Evolutionary conservation across 2,329 filamentous ascomycete species (phyloP).

Genomic region (Nigrospora sphaerica): DNA sequence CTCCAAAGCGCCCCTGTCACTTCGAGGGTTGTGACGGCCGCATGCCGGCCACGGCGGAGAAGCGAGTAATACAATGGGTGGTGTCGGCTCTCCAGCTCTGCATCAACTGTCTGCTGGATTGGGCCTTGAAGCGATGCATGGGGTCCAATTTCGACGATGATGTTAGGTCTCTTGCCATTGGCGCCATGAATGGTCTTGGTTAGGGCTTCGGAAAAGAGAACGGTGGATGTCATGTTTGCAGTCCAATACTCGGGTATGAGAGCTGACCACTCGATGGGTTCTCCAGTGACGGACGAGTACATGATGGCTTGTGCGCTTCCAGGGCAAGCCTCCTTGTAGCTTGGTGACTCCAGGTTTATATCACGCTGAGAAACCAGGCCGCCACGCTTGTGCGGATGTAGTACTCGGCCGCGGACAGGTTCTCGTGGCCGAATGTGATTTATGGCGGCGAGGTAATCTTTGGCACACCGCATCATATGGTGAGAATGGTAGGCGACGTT

Average conservation of each 20-base stretch:
- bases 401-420: conserved; percentile 4
- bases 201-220: conserved; percentile 13
- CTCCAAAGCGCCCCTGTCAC: conserved; percentile 12
- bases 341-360: neutral
- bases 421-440: conserved; percentile 7
- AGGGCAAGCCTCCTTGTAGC: neutral
- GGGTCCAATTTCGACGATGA: conserved; percentile 16
- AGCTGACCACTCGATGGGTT: conserved; percentile 7
- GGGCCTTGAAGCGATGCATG: conserved; percentile 15
- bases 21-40: conserved; percentile 8
- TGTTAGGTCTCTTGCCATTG: conserved; percentile 6
- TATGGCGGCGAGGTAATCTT: conserved; percentile 15
- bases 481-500: conserved; percentile 21
- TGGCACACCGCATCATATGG: conserved; percentile 22
- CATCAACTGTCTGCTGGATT: conserved; percentile 15
- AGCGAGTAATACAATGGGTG: conserved; percentile 10
- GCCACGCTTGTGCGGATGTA: conserved; percentile 8
- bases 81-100: conserved; percentile 6
- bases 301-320: conserved; percentile 6
- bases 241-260: conserved; percentile 15
- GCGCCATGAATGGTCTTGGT: conserved; percentile 5
- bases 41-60: conserved; percentile 9
- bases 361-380: conserved; percentile 1
- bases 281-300: conserved; percentile 15
- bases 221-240: conserved; percentile 15